Evolutionary conservation across 1,284 basidiomycete genomes (phyloP).

Genomic region (Fistulina hepatica): DNA sequence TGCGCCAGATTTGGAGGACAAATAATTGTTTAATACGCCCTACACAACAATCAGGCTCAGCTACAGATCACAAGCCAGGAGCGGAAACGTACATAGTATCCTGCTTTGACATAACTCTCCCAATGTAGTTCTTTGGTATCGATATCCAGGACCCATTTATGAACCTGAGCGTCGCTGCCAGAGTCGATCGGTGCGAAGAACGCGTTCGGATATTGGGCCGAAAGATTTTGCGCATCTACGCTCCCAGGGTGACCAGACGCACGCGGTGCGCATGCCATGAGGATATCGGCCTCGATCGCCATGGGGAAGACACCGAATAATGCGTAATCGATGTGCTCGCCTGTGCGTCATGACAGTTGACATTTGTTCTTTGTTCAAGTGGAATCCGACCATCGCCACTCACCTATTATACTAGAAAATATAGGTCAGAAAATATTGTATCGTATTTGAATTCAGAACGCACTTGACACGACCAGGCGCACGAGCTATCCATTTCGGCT

Average conservation of each 20-base stretch:
- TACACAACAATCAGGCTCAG: conserved; percentile 22
- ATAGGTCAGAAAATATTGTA: neutral
- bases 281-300: conserved; percentile 77
- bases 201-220: conserved; percentile 46
- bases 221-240: conserved; percentile 58
- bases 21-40: conserved; percentile 67
- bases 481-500: conserved; percentile 61
- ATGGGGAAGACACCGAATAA: conserved; percentile 74
- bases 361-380: neutral
- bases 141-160: conserved; percentile 64
- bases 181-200: conserved; percentile 38
- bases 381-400: conserved; percentile 1
- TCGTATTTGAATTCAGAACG: conserved; percentile 18
- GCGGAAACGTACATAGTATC: conserved; percentile 49
- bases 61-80: conserved; percentile 2
- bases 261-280: conserved; percentile 68
- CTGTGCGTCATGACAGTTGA: conserved; percentile 25
- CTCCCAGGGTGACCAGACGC: conserved; percentile 26
- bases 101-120: conserved; percentile 83
- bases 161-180: conserved; percentile 28
- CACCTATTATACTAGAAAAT: conserved; percentile 25
- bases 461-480: conserved; percentile 83
- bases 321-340: conserved; percentile 84
- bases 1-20: conserved; percentile 24
- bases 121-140: conserved; percentile 61